Evolutionary conservation across 2,329 filamentous ascomycete genomes (phyloP), one percentile per base, ranked within the genome.

Genomic region (Cadophora sp.): DNA sequence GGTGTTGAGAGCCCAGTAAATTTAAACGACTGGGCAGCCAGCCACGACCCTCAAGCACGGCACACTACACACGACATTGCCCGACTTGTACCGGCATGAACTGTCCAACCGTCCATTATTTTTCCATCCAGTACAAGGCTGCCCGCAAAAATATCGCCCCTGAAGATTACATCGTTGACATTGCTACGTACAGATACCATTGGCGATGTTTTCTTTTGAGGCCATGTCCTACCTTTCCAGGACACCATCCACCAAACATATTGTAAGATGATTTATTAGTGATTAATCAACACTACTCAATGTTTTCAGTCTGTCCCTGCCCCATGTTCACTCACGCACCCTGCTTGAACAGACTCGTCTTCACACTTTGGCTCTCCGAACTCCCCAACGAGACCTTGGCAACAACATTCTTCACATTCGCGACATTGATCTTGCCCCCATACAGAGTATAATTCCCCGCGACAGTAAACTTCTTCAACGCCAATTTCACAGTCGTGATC

Each of bases 391-490:
- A 29, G 11, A 69, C 69, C 40, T 69, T 69, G 1, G 65, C 69
- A 22, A 69, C 55, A 19, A 71, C 64, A 66, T 55, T 60, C 4
- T 34, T 27, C 19, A 55, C 59, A 56, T 55, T 65, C 29, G 56
- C 37, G 0, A 68, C 67, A 24, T 51, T 40, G 16, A 58, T 58
- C 58, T 37, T 46, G 4, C 61, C 69, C 19, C 43, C 19, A 29
- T 48, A 71, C 11, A 71, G 37, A 12, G 69, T 71, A 50, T 71
- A 71, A 22, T 63, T 55, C 22, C 69, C 69, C 16, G 61, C 66
- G 6, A 56, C 66, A 2, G 43, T 61, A 46, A 62, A 58, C 16
- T 46, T 22, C 6, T 40, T 64, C 60, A 71, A 53, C 5, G 48
- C 26, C 24, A 69, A 22, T 2, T 62, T 68, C 31, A 50, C 65